Evolutionary conservation across 345 rosid genomes (phyloP), one percentile per base, ranked within the genome.

Genomic region (Populus euphratica): DNA sequence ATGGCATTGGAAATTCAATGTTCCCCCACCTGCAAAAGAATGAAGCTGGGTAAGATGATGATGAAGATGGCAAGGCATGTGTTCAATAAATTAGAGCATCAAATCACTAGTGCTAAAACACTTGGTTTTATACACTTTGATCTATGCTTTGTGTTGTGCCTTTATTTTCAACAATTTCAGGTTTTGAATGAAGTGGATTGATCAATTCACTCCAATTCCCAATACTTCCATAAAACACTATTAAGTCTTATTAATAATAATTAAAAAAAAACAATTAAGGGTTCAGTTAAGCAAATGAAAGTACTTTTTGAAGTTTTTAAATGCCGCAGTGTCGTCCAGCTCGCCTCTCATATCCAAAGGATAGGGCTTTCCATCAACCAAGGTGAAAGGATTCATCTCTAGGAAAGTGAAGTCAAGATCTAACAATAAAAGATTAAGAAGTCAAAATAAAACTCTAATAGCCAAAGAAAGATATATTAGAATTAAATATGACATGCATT

Each of bases 321-420:
- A 92, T 82, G 97, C 86, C 80, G 99, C 98, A 73, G 98, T 96
- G 84, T 93, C 98, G 73, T 96, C 97, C 71, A 96, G 94, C 86
- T 96, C 98, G 77, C 99, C 97, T 85, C 99, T 92, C 97, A 93
- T 93, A 82, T 96, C 99, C 87, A 92, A 78, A 72, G 97, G 98
- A 87, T 96, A 96, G 80, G 98, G 99, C 88, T 89, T 96, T 78
- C 94, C 93, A 70, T 92, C 87, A 81, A 93, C 94, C 80, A 96
- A 81, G 38, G 99, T 81, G 80, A 96, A 96, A 63, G 99, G 99
- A 83, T 96, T 93, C 99, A 96, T 96, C 90, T 96, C 99, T 29
- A 96, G 89, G 90, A 93, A 93, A 59, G 97, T 93, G 87, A 96
- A 93, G 88, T 96, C 99, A 76, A 96, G 89, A 89, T 93, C 98